Evolutionary conservation across 345 rosid species (phyloP), one percentile per base, ranked within the genome.

Genomic region (Carallia pectinifolia): DNA sequence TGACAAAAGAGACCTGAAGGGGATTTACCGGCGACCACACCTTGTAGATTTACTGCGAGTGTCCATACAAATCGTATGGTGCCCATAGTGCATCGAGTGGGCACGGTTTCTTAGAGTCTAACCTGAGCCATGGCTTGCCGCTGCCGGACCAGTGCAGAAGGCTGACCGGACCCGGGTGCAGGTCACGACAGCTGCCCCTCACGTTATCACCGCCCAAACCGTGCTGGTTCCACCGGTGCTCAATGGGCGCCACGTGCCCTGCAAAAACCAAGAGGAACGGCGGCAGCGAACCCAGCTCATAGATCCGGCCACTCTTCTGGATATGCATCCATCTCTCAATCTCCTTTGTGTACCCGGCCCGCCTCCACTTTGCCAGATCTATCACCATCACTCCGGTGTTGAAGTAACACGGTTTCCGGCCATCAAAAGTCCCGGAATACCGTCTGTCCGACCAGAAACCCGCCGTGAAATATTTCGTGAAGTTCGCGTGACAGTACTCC

Each of bases 271-370:
- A 70, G 44, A 94, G 76, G 72, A 81, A 91, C 68, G 98, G 97
- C n/a, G 98, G 98, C 75, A 94, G 61, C 0, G 98, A 94, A 0
- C 98, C 98, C 0, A 94, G 86, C 81, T 94, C 97, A 75, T 94
- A 94, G 50, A 94, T 94, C 84, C 96, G 80, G 48, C 79, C 81
- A 48, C 76, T 86, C 87, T 87, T 94, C 86, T 94, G 98, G 67
- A 91, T 81, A 85, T 91, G 97, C 98, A 94, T 94, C 98, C 98
- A 94, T 71, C 70, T 84, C 88, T 94, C 98, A 19, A 94, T 94
- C 82, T 81, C 84, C 58, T 82, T 81, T 54, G 90, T 88, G 84
- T 87, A 94, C 23, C 89, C 89, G 62, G 80, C 75, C 68, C 80
- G 78, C 76, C 98, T 84, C 98, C 98, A 93, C 68, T 80, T 88